Base-by-base conservation (phyloP, 2,329 filamentous ascomycete genomes). In the Kalaharituber pfeilii region DNA sequence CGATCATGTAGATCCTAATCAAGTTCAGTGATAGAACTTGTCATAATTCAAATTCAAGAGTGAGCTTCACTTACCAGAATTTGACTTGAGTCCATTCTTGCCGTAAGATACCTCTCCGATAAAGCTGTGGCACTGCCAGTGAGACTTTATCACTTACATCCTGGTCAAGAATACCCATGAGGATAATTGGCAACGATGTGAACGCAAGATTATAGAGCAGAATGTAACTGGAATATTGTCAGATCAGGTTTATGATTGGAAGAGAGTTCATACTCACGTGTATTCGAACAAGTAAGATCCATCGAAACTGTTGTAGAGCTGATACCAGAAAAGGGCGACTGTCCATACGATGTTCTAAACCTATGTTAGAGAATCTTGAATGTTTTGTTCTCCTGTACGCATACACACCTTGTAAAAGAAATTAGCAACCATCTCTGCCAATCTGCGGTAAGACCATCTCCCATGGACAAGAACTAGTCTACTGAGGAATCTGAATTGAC, bases 251-350 rank as follows among this genome's bases (percentile, higher is more conserved):
- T 53, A 51, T 15, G n/a, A 5, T 26, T 29, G 20, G 49, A 26
- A 25, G 8, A 25, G 20, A 29, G 2, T 5, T 11, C 5, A 5
- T 24, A 47, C 42, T 47, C 22, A 47, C 42, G 86, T 93, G 72
- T 94, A 95, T 69, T 98, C 91, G 71, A 93, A 95, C 52, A 95
- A 79, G 67, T 95, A 96, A 47, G 89, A 89, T 68, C 89, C 87
- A 71, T 98, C 91, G 68, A 93, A 95, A 70, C 94, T 83, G 73
- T 84, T 86, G 70, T 84, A 98, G 53, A 94, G 86, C 67, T 93
- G 87, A 69, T 85, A 98, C 89, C 89, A 96, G 75, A 96, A 95
- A 56, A 98, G 84, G 44, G 83, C 78, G 66, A 95, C 89, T 0
- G 86, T 91, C 91, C 91, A 98, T 52, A 96, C 83, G 69, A 98